Conservation (phyloP, 345 rosid species). For the Moricandia moricandioides region DNA sequence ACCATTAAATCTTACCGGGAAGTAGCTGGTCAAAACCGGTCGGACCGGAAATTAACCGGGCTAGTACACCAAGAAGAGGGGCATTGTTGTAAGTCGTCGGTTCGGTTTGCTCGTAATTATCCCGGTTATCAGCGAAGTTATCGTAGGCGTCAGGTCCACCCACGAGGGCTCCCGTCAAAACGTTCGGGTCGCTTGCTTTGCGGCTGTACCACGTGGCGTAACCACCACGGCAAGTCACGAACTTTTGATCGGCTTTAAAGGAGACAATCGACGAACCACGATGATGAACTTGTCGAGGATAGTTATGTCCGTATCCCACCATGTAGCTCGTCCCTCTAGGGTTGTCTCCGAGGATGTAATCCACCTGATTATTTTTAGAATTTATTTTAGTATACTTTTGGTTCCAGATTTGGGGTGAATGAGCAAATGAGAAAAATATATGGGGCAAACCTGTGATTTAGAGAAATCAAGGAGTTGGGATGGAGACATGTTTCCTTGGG, state of each 20-base stretch:
- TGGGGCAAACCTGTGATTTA: slow-evolving; percentile 63
- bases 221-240: slow-evolving; percentile 84
- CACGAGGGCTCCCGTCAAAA: slow-evolving; percentile 85
- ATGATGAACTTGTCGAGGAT: slow-evolving; percentile 84
- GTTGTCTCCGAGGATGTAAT: slow-evolving; percentile 92
- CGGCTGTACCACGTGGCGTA: slow-evolving; percentile 79
- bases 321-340: slow-evolving; percentile 95
- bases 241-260: slow-evolving; percentile 50
- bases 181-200: slow-evolving; percentile 75
- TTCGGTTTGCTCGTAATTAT: slow-evolving; percentile 94
- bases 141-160: slow-evolving; percentile 97
- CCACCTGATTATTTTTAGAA: slow-evolving; percentile 46
- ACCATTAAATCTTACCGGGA: slow-evolving; percentile 50
- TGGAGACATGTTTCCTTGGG: slow-evolving; percentile 39
- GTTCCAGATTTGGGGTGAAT: background rate
- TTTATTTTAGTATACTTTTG: background rate
- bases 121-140: slow-evolving; percentile 84
- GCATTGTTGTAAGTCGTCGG: slow-evolving; percentile 97
- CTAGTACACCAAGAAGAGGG: slow-evolving; percentile 82
- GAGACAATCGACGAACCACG: slow-evolving; percentile 90
- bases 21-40: slow-evolving; percentile 71
- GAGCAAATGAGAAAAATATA: background rate
- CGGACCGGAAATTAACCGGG: slow-evolving; percentile 62
- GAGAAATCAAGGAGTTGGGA: slow-evolving; percentile 71
- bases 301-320: slow-evolving; percentile 92